Base-by-base conservation (phyloP, 352 stramenopile species). In the Pythium rhizo-oryzae region DNA sequence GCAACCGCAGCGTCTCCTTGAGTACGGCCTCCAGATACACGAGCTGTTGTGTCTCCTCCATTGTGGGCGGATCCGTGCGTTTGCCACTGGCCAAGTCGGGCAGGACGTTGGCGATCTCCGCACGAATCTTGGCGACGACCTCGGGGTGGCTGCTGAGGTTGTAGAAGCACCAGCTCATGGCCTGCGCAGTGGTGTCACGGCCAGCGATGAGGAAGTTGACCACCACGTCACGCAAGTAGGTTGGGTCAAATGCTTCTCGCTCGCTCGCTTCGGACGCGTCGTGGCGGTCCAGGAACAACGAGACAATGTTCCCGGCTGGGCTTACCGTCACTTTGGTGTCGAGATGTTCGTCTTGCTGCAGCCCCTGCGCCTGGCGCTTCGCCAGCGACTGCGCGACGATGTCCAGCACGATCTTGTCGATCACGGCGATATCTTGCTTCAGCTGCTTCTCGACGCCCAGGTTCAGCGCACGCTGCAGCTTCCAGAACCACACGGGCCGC, bases 121-220 rank as follows among this genome's bases (percentile, higher is more conserved):
- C 23, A 2, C 67, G 62, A 11, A 77, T 47, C 28, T 33, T 33
- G 28, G 25, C 25, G 9, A 43, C 51, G 2, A 57, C 51, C 11
- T 57, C 51, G 4, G 24, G 23, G 23, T 23, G 21, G 11, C n/a
- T 0, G 51, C 19, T n/a, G 11, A 57, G n/a, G 18, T 79, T 77
- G 51, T 81, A 80, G 43, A 95, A 84, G 46, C 89, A 83, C 84
- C 87, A 96, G 28, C 69, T 80, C 30, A 94, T 63, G 12, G 83
- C 74, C 65, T 86, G 81, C 3, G 87, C 82, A 4, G 86, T 91
- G 0, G 87, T 91, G 62, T 95, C 85, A 2, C 84, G 72, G 1
- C 88, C 85, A 39, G 83, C 88, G n/a, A 94, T 81, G 41, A 96
- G 65, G 51, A 94, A 90, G 53, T 79, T 90, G 8, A 94, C 60